Conservation (phyloP, 441 rosid species). For the Dalechampia spathulata region DNA sequence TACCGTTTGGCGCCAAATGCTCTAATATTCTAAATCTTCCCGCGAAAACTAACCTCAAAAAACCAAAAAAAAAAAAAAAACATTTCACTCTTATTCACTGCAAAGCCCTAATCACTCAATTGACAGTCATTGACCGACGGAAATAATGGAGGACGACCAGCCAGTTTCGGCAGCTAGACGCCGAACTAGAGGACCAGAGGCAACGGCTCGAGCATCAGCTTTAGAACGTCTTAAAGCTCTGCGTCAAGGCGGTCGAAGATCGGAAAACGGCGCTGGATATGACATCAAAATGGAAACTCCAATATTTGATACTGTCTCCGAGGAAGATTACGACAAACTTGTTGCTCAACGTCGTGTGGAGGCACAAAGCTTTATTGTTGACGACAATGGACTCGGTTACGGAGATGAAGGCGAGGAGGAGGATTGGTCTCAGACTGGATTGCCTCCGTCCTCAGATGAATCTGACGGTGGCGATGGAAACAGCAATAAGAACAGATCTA, state of each 20-base stretch:
- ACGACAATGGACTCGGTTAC: constrained; percentile 76
- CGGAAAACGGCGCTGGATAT: constrained; percentile 47
- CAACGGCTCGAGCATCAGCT: constrained; percentile 47
- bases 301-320: constrained; percentile 70
- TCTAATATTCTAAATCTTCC: constrained; percentile 15
- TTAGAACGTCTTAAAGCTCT: constrained; percentile 66
- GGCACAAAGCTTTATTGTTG: constrained; percentile 64
- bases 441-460: constrained; percentile 62
- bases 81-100: not conserved
- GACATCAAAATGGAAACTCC: constrained; percentile 62
- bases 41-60: too few species aligned
- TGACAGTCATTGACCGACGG: not conserved
- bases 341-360: constrained; percentile 74
- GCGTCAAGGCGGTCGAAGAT: constrained; percentile 61
- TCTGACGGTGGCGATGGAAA: constrained; percentile 40
- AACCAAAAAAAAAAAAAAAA: not conserved
- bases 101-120: constrained; percentile 9
- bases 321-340: constrained; percentile 64
- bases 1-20: constrained; percentile 23
- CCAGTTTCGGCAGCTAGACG: constrained; percentile 30
- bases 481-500: constrained; percentile 3
- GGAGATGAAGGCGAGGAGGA: constrained; percentile 84
- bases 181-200: constrained; percentile 48
- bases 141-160: constrained; percentile 41
- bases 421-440: constrained; percentile 63